These are phyloP conservation scores for Coprinopsis cinerea DNA, from an alignment of 768 basidiomycete genomes.

Conservation along the genomic window DNA sequence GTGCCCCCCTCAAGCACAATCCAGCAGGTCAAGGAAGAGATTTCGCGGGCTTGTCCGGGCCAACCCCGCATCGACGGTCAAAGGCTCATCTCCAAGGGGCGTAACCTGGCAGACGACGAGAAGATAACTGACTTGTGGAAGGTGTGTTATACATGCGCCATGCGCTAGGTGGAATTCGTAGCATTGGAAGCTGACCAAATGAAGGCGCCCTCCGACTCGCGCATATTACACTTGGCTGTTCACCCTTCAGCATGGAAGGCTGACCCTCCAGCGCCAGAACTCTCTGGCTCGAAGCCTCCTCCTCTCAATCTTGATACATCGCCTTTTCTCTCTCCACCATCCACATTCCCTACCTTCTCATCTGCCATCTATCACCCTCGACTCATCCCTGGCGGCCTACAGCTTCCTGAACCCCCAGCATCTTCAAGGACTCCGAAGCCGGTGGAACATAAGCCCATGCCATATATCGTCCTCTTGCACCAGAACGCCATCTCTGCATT, in stretches of 20 bases:
- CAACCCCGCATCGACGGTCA: conserved; percentile 66
- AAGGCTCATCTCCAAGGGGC: conserved; percentile 70
- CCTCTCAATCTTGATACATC: background rate
- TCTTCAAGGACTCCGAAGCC: conserved; percentile 1
- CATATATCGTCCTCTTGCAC: conserved; percentile 37
- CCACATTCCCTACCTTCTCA: background rate
- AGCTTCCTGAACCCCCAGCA: background rate
- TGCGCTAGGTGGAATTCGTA: no score
- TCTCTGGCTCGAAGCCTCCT: background rate
- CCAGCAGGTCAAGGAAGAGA: conserved; percentile 62
- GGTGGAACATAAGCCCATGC: conserved; percentile 21
- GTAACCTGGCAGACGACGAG: conserved; percentile 60
- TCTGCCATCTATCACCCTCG: no score
- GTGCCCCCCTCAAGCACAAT: conserved; percentile 46
- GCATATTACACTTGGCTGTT: conserved; percentile 71
- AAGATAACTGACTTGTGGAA: conserved; percentile 65
- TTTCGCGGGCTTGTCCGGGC: conserved; percentile 54
- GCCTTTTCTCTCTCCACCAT: background rate
- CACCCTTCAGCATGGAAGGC: conserved; percentile 71
- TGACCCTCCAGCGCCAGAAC: conserved; percentile 36
- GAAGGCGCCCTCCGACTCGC: conserved; percentile 52
- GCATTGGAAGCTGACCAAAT: conserved; percentile 10
- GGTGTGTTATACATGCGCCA: conserved; percentile 31
- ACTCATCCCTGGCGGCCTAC: no score
- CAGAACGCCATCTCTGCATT: conserved; percentile 37